Base-by-base conservation (phyloP, 225 moss, liverwort and hornwort species). In the Climacium dendroides region DNA sequence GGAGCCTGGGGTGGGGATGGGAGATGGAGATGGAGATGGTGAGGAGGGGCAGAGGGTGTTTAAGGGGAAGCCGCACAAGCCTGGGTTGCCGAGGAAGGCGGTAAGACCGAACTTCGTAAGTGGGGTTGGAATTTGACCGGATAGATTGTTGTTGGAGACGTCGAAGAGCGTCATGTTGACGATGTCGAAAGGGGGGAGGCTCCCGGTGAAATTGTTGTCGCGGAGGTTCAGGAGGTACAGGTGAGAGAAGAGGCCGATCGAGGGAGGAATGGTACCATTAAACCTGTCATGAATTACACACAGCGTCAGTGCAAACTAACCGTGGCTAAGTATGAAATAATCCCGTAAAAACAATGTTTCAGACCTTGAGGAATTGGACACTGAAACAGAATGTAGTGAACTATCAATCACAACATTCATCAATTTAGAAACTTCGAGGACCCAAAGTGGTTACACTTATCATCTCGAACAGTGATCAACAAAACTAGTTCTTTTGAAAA, bases 151-250 rank as follows among this genome's bases (percentile, higher is more conserved):
- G 43, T 89, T 83, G 23, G 77, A 70, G 41, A 92, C 89, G 39
- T 91, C 86, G 6, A 91, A 83, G 29, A 83, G 24, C 24, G 88
- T 89, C 50, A 92, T 26, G 53, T 91, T 91, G 4, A 4, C 87
- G 14, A 92, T 45, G 20, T 64, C 8, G 73, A 91, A 86, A 17
- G 89, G 85, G 28, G 96, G 97, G 41, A 98, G 84, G 28, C 45
- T 55, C 28, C 96, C 96, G 5, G 89, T 82, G 28, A 98, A 88
- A 23, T 82, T 69, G 85, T 95, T 94, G 76, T 93, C 88, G 48
- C 74, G 85, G 30, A 93, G 88, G 62, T 87, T 90, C 11, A 93
- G 87, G 47, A 90, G 64, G 85, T 89, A 88, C 4, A 91, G 90
- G 23, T 83, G 91, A 11, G 90, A 78, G 74, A 93, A 93, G 11